These are phyloP conservation scores for Fraxinus floribunda DNA, from an alignment of 305 asterid genomes.

Conservation along the genomic window DNA sequence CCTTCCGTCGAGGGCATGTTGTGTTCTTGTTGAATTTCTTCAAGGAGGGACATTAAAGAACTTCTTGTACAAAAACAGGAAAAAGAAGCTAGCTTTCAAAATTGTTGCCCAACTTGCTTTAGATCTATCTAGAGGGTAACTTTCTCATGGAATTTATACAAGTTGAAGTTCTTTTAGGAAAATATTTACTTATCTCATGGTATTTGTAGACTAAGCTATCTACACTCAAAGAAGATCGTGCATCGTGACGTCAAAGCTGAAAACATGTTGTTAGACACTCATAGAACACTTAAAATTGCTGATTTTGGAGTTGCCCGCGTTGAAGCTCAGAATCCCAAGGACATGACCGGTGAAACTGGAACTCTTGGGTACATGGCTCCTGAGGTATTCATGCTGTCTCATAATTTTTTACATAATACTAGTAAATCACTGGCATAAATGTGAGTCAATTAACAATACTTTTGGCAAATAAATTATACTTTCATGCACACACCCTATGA, in stretches of 20 bases:
- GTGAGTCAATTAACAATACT: neutral
- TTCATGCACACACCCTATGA: neutral
- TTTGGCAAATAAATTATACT: neutral
- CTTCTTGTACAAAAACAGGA: constrained; percentile 35
- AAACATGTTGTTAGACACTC: neutral
- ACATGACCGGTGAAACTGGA: neutral
- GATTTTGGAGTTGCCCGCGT: neutral
- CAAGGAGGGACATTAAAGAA: constrained; percentile 55
- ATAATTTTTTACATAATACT: neutral
- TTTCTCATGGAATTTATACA: neutral
- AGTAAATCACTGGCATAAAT: neutral
- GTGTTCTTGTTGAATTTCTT: constrained; percentile 56
- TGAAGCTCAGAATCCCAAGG: neutral
- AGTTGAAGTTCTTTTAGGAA: neutral
- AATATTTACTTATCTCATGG: neutral
- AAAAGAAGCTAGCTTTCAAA: constrained; percentile 43
- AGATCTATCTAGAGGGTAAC: constrained; percentile 57
- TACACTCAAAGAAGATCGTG: neutral
- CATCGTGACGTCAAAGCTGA: neutral
- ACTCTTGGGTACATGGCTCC: neutral
- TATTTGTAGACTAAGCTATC: neutral
- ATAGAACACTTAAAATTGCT: neutral
- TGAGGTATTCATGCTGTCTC: neutral
- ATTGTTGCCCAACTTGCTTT: constrained; percentile 52
- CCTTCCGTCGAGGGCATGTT: constrained; percentile 45